A percentile compares a stretch with the other conserved stretches of the same genome.
Conservation (phyloP, 139 green algal genomes). For the Asterochloris sp. region DNA sequence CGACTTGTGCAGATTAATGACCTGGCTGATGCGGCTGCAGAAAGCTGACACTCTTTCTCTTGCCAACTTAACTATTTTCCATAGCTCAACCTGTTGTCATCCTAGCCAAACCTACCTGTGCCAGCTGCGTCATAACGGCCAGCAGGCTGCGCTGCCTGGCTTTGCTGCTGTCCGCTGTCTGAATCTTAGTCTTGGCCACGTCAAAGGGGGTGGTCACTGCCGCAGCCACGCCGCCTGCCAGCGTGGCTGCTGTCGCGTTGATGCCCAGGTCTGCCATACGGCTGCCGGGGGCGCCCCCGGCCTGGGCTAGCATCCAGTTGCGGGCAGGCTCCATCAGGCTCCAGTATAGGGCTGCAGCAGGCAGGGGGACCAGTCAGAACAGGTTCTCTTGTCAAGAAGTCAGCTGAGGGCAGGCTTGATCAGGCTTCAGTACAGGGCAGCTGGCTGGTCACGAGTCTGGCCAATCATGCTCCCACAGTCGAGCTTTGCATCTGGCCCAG, state of each 20-base stretch:
- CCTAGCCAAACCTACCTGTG: neutral
- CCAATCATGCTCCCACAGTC: too few species aligned
- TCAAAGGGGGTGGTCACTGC: slow-evolving; percentile 91
- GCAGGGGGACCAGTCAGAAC: too few species aligned
- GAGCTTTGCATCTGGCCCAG: too few species aligned
- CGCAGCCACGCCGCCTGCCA: slow-evolving; percentile 71
- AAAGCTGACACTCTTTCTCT: neutral
- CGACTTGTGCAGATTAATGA: too few species aligned
- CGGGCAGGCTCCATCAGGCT: slow-evolving; percentile 76
- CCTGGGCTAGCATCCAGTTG: neutral
- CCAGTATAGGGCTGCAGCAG: slow-evolving; percentile 77
- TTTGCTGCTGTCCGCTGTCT: slow-evolving; percentile 9
- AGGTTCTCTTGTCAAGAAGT: neutral
- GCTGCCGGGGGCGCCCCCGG: neutral
- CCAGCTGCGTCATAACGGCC: neutral
- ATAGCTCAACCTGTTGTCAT: too few species aligned
- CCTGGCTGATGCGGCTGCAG: neutral
- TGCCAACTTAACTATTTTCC: neutral
- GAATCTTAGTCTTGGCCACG: slow-evolving; percentile 90
- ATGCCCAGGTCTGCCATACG: neutral
- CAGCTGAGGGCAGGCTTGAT: slow-evolving; percentile 69
- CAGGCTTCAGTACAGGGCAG: slow-evolving; percentile 81
- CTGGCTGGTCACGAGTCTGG: too few species aligned
- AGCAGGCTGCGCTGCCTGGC: slow-evolving; percentile 29
- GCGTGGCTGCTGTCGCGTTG: slow-evolving; percentile 39